A percentile compares a stretch with the other conserved stretches of the same genome.
These are phyloP conservation scores for Backusella australiensis DNA, from an alignment of 192 early-diverging fungal genomes.

Conservation along the genomic window DNA sequence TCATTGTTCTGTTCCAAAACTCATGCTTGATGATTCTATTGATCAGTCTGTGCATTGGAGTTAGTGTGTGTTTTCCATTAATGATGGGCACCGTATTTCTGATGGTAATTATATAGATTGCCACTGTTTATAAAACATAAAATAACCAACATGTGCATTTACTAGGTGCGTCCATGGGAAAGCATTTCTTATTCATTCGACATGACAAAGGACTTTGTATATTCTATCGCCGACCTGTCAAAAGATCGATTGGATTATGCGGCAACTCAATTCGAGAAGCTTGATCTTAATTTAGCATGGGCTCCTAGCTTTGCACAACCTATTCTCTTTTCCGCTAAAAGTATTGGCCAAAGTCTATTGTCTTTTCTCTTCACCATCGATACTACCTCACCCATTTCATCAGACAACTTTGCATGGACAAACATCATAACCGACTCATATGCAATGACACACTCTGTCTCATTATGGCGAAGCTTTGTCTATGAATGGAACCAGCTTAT, in stretches of 20 bases:
- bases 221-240: not conserved
- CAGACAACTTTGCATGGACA: not conserved
- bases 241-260: not conserved
- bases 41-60: slow-evolving; percentile 63
- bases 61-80: slow-evolving; percentile 72
- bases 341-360: not conserved
- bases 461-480: not conserved
- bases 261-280: not conserved
- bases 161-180: not conserved
- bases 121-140: no score
- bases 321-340: not conserved
- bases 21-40: slow-evolving; percentile 74
- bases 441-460: not conserved
- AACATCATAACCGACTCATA: not conserved
- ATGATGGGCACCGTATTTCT: slow-evolving; percentile 50
- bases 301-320: not conserved
- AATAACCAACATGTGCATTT: not conserved
- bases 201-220: not conserved
- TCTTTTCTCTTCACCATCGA: not conserved
- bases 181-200: not conserved
- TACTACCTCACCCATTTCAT: not conserved
- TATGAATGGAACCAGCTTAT: not conserved
- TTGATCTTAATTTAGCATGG: slow-evolving; percentile 2
- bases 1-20: slow-evolving; percentile 74
- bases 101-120: slow-evolving; percentile 26